phyloP scores from a whole-genome alignment of 176 grass and related monocot species.

The Sorghum bicolor region DNA sequence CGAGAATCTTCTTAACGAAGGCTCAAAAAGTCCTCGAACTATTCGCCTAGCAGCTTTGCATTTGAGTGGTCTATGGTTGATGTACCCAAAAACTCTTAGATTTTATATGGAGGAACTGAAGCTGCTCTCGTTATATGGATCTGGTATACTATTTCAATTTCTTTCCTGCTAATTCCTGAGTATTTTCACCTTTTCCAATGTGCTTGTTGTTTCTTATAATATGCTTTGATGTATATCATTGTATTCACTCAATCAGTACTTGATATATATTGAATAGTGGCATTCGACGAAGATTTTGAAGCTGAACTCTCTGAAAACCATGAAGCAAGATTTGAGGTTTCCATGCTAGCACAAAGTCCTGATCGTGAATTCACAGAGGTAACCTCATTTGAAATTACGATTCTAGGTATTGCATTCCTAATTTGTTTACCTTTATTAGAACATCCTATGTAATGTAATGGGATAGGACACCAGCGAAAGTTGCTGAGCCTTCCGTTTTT shows the following conservation, averaged over 20 bases:
- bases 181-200: not conserved
- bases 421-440: not conserved
- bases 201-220: not conserved
- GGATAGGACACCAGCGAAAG: not conserved
- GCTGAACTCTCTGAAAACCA: slow-evolving; percentile 89
- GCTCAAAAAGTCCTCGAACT: slow-evolving; percentile 85
- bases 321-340: slow-evolving; percentile 84
- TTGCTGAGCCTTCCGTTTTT: slow-evolving; percentile 17
- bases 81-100: slow-evolving; percentile 70
- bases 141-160: slow-evolving; percentile 48
- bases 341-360: slow-evolving; percentile 89
- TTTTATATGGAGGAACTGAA: slow-evolving; percentile 93
- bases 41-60: slow-evolving; percentile 88
- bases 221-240: slow-evolving; percentile 26
- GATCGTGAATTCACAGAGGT: slow-evolving; percentile 96
- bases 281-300: slow-evolving; percentile 99
- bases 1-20: slow-evolving; percentile 77
- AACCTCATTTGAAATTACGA: slow-evolving; percentile 24
- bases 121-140: slow-evolving; percentile 85
- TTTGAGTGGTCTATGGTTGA: slow-evolving; percentile 82
- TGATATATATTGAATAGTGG: slow-evolving; percentile 55
- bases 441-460: not conserved
- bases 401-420: slow-evolving; percentile 15
- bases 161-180: slow-evolving; percentile 21
- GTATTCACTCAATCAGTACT: slow-evolving; percentile 13